Percentiles rank a stretch among this genome's conserved stretches.
These are phyloP conservation scores for Globisporangium cederbergense DNA, from an alignment of 352 stramenopile genomes.

Conservation along the genomic window DNA sequence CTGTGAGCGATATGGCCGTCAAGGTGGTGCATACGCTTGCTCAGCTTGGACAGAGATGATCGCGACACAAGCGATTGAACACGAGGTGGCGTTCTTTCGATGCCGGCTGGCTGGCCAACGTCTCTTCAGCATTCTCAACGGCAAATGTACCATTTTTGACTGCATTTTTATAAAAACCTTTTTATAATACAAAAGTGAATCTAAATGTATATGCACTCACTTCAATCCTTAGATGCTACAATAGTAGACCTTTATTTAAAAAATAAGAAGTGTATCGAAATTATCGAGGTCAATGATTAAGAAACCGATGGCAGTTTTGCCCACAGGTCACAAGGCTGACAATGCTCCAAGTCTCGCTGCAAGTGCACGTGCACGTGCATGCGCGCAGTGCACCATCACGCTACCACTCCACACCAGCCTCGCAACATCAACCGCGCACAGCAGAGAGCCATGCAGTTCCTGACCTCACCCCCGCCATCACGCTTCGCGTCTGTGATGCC, in stretches of 20 bases:
- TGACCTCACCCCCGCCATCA: neutral
- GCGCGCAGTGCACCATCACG: neutral
- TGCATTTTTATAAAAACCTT: too few relatives aligned
- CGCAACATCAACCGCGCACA: neutral
- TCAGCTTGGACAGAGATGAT: too few relatives aligned
- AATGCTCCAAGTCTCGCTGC: neutral
- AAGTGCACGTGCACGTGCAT: neutral
- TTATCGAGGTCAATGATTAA: neutral
- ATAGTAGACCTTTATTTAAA: neutral
- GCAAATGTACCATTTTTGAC: too few relatives aligned
- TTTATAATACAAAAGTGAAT: too few relatives aligned
- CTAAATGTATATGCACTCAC: too few relatives aligned
- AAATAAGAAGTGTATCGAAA: neutral
- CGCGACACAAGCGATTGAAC: too few relatives aligned
- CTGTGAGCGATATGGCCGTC: neutral
- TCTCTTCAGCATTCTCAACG: too few relatives aligned
- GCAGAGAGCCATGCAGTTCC: slow-evolving; percentile 6
- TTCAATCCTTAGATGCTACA: too few relatives aligned
- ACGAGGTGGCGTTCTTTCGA: too few relatives aligned
- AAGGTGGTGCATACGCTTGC: too few relatives aligned
- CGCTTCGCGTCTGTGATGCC: slow-evolving; percentile 14
- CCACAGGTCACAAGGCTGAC: neutral
- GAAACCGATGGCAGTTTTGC: neutral
- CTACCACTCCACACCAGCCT: too few relatives aligned
- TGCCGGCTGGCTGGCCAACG: too few relatives aligned